These are phyloP conservation scores for Claviceps arundinis DNA, from an alignment of 2,329 filamentous ascomycete genomes.

Conservation along the genomic window DNA sequence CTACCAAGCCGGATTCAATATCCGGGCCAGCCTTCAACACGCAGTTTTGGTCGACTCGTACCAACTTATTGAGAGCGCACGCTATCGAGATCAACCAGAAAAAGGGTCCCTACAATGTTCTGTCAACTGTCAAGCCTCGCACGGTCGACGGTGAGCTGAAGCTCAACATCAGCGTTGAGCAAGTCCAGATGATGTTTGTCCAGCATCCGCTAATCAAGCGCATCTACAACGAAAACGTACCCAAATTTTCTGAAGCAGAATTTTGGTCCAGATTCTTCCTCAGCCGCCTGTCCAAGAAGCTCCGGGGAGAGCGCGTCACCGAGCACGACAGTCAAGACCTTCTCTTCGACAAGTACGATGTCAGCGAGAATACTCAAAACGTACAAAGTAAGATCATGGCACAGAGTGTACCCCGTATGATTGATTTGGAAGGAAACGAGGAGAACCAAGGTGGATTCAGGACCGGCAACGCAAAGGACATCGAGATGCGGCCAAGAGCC, in stretches of 20 bases:
- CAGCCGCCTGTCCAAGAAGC: constrained; percentile 76
- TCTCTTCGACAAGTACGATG: constrained; percentile 76
- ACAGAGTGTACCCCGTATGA: constrained; percentile 69
- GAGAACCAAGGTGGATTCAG: constrained; percentile 79
- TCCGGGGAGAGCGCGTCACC: constrained; percentile 77
- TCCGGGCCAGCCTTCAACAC: constrained; percentile 69
- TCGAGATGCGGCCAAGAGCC: constrained; percentile 72
- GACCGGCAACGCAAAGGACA: constrained; percentile 72
- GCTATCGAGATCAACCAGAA: constrained; percentile 80
- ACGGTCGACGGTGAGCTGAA: constrained; percentile 44
- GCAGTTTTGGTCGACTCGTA: constrained; percentile 88
- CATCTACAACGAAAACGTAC: constrained; percentile 88
- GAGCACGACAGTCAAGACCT: constrained; percentile 66
- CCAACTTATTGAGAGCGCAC: constrained; percentile 76
- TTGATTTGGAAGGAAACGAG: constrained; percentile 89
- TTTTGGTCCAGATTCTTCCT: constrained; percentile 96
- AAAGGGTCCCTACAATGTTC: constrained; percentile 82
- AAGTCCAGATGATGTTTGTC: constrained; percentile 82
- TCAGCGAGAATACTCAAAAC: constrained; percentile 49
- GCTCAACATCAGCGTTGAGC: constrained; percentile 77
- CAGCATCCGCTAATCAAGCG: constrained; percentile 85
- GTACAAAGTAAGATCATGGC: constrained; percentile 42
- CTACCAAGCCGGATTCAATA: constrained; percentile 73
- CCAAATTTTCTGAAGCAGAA: constrained; percentile 60
- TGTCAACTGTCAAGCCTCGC: constrained; percentile 71